Percentiles rank a stretch among this genome's conserved stretches.
Evolutionary conservation across 305 asterid species (phyloP).

Genomic region (Fraxinus latifolia): DNA sequence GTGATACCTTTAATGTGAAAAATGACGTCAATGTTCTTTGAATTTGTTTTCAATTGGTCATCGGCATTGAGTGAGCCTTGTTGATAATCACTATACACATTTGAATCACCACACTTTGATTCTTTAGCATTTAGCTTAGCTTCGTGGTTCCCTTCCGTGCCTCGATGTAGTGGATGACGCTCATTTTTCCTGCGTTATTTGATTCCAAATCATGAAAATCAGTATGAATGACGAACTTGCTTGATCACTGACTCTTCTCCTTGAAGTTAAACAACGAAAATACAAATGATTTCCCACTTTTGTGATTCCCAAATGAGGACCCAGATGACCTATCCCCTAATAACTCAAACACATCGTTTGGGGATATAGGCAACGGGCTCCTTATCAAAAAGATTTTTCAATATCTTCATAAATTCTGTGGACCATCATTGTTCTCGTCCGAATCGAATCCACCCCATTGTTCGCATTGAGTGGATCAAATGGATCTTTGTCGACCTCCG

Average conservation of each 20-base stretch:
- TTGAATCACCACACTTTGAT: constrained; percentile 43
- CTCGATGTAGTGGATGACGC: constrained; percentile 73
- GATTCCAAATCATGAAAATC: constrained; percentile 74
- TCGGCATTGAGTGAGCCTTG: neutral
- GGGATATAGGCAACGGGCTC: neutral
- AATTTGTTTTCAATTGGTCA: neutral
- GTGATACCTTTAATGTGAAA: neutral
- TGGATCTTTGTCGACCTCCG: neutral
- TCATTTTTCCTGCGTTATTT: constrained; percentile 46
- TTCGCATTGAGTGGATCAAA: neutral
- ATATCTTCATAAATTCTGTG: neutral
- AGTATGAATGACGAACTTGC: constrained; percentile 46
- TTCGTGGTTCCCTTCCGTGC: constrained; percentile 39
- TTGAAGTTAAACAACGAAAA: constrained; percentile 86
- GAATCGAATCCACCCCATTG: neutral
- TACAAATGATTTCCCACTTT: constrained; percentile 59
- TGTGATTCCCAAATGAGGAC: constrained; percentile 47
- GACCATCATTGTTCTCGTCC: neutral
- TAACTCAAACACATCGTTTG: constrained; percentile 30
- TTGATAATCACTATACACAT: neutral
- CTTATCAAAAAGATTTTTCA: neutral
- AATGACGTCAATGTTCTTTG: neutral
- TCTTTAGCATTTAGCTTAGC: constrained; percentile 71
- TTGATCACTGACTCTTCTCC: constrained; percentile 89
- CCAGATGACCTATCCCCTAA: constrained; percentile 53